Evolutionary conservation across 73 alveolate genomes (phyloP).

Genomic region (Tetrahymena elliotti): DNA sequence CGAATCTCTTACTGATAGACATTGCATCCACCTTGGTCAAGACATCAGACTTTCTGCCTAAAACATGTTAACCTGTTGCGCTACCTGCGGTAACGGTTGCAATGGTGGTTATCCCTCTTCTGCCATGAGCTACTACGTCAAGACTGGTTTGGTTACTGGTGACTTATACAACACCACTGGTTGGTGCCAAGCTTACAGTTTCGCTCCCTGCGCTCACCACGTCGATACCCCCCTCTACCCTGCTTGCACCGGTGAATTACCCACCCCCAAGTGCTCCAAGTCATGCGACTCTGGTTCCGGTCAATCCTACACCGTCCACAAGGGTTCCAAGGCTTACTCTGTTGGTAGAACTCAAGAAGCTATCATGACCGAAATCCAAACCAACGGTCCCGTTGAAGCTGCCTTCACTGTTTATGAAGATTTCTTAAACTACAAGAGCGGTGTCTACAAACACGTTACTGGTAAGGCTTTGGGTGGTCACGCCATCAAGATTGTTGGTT

Average conservation of each 20-base stretch:
- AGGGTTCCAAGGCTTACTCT: constrained; percentile 37
- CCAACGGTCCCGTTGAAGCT: constrained; percentile 86
- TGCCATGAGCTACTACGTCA: constrained; percentile 68
- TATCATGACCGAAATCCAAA: constrained; percentile 47
- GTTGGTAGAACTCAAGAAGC: constrained; percentile 36
- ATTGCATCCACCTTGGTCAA: constrained; percentile 63
- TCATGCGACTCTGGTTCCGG: constrained; percentile 57
- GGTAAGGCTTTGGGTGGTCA: constrained; percentile 88
- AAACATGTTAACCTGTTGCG: constrained; percentile 32
- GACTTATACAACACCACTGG: constrained; percentile 37
- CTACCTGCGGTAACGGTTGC: constrained; percentile 69
- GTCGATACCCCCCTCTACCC: constrained; percentile 21
- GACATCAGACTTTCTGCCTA: constrained; percentile 24
- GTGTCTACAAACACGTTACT: constrained; percentile 78
- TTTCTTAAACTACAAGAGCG: constrained; percentile 74
- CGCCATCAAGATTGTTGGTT: constrained; percentile 87
- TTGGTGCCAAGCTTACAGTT: constrained; percentile 55
- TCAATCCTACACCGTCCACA: constrained; percentile 29
- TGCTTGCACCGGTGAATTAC: constrained; percentile 26
- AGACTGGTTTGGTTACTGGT: constrained; percentile 64
- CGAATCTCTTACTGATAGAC: constrained; percentile 92
- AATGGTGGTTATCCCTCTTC: constrained; percentile 80
- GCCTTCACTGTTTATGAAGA: constrained; percentile 90
- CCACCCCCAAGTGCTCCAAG: constrained; percentile 57
- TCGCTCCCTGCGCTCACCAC: constrained; percentile 63